These are phyloP conservation scores for Rhododendron ferrugineum DNA, from an alignment of 148 eudicot genomes.

Conservation along the genomic window DNA sequence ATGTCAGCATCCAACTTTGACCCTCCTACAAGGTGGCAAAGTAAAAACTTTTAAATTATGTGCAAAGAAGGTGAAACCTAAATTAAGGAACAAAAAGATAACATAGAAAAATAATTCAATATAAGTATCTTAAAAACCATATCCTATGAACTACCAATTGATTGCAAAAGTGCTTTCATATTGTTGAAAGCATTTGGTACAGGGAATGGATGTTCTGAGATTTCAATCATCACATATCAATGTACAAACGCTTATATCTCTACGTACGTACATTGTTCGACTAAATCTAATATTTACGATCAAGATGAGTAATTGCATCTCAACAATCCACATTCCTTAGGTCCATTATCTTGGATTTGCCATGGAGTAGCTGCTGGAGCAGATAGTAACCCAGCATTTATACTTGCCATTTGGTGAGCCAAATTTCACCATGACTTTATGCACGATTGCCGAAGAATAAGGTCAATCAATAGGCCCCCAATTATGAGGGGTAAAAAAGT, in stretches of 20 bases:
- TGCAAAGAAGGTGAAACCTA: not conserved
- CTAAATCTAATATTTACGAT: not conserved
- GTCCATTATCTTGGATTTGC: not conserved
- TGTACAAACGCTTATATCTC: not conserved
- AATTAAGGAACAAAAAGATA: conserved; percentile 7
- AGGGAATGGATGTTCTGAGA: not conserved
- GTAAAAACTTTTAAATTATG: not conserved
- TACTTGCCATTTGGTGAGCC: not conserved
- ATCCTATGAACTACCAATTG: not conserved
- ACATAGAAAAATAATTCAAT: not conserved
- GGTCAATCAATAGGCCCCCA: not conserved
- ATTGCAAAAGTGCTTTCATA: not conserved
- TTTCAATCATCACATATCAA: not conserved
- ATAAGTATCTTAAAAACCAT: not conserved
- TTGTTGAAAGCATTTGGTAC: not conserved
- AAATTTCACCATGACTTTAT: not conserved
- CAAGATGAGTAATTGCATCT: not conserved
- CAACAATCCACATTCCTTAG: not conserved
- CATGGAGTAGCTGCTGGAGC: not conserved
- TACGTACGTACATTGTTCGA: not conserved
- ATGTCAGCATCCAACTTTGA: conserved; percentile 36
- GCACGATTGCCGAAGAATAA: not conserved
- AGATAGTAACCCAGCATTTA: not conserved
- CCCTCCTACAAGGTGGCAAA: conserved; percentile 20
- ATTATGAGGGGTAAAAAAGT: not conserved